Percentiles rank a stretch among this genome's conserved stretches.
Evolutionary conservation across 2,329 filamentous ascomycete species (phyloP).

Genomic region (Aspergillus fischeri): DNA sequence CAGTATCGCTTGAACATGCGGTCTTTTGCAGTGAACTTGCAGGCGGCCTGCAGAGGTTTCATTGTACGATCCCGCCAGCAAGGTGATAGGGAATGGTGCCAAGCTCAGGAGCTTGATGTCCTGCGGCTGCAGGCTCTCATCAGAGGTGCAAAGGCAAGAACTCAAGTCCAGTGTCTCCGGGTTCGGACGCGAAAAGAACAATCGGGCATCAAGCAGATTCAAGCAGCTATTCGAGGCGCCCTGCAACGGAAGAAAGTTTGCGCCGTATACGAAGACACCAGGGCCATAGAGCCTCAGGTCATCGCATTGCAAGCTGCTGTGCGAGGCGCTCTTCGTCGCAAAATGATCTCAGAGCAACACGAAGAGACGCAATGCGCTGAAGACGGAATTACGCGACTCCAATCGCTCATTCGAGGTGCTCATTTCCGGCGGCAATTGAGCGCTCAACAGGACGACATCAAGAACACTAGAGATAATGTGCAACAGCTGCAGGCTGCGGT

Average conservation of each 20-base stretch:
- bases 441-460: slow-evolving; percentile 32
- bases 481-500: slow-evolving; percentile 54
- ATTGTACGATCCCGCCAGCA: slow-evolving; percentile 63
- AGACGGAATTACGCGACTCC: slow-evolving; percentile 55
- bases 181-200: slow-evolving; percentile 37
- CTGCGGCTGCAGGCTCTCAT: slow-evolving; percentile 77
- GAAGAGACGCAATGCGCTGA: slow-evolving; percentile 42
- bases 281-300: slow-evolving; percentile 62
- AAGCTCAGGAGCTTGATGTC: slow-evolving; percentile 66
- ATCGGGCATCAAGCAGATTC: slow-evolving; percentile 46
- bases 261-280: slow-evolving; percentile 58
- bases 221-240: slow-evolving; percentile 53
- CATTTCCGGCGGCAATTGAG: slow-evolving; percentile 50
- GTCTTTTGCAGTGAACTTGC: slow-evolving; percentile 71
- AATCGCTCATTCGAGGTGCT: slow-evolving; percentile 65
- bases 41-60: slow-evolving; percentile 74
- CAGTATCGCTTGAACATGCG: slow-evolving; percentile 80
- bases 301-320: slow-evolving; percentile 52
- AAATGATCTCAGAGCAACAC: slow-evolving; percentile 13
- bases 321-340: slow-evolving; percentile 49
- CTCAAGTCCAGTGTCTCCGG: slow-evolving; percentile 41
- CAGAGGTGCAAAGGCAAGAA: slow-evolving; percentile 51
- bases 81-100: slow-evolving; percentile 67
- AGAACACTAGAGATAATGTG: slow-evolving; percentile 49
- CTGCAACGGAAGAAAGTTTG: slow-evolving; percentile 38